Evolutionary conservation across 495 filamentous ascomycete genomes (phyloP), one percentile per base, ranked within the genome.

Genomic region (Hapsidospora chrysogenum): DNA sequence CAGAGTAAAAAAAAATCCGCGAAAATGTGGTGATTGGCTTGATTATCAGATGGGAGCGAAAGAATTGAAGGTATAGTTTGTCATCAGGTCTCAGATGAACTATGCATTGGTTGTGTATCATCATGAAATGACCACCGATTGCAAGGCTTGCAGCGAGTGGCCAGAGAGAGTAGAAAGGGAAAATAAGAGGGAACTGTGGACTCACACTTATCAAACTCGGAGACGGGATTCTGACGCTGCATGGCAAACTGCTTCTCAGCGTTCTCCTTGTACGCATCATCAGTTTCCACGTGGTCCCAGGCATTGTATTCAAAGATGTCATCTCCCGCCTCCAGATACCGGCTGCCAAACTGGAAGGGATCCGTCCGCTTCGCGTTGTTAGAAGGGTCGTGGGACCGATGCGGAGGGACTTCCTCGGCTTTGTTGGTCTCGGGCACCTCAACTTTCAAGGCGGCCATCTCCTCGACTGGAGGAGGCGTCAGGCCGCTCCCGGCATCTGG

Each of bases 301-400:
- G 89, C 89, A 54, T 97, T 97, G 74, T 85, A 87, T 49, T 86
- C 78, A 60, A 80, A 96, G 43, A 92, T 76, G 47, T 95, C 69
- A 57, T 92, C 83, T 44, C 74, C 69, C 46, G 84, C 59, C 41
- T 78, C 71, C 26, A 97, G 75, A 44, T 69, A 76, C 31, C 89
- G 84, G 9, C 82, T 86, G 36, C 89, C 89, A 55, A 97, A 97
- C 56, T 85, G 74, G 58, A 97, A 97, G 22, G 89, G 92, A 43
- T 92, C 81, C 49, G 53, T 80, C 37, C 82, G 69, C 63, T 96
- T 97, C 53, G 76, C 63, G 49, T 72, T 77, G 45, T 68, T 55
- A 33, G 64, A 52, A 16, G 64, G 66, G 54, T 72, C 61, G 48
- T 72, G 67, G 29, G 59, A 68, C 17, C 59, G 62, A 33, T 72